Evolutionary conservation across 345 rosid species (phyloP).

Genomic region (Eucalyptus pumila): DNA sequence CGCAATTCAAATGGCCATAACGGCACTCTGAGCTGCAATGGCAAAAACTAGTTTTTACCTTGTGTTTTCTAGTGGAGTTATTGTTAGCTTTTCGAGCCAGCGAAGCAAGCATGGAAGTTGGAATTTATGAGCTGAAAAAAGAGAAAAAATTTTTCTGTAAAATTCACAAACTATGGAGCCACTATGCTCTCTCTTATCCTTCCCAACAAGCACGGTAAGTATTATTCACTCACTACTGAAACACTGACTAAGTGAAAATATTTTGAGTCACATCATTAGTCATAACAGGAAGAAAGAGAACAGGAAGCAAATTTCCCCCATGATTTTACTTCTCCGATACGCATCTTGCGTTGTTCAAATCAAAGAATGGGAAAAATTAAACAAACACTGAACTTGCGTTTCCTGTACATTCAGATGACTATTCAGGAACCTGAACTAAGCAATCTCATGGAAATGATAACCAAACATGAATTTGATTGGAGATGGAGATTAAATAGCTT

Average conservation of each 20-base stretch:
- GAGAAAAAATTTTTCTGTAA: constrained; percentile 22
- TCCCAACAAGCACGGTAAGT: constrained; percentile 47
- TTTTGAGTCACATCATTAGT: neutral
- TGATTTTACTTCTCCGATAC: neutral
- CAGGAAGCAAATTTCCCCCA: neutral
- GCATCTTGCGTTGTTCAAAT: neutral
- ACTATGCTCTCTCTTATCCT: constrained; percentile 38
- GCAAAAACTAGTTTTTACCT: neutral
- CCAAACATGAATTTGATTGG: neutral
- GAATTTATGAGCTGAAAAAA: constrained; percentile 22
- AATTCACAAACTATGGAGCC: constrained; percentile 59
- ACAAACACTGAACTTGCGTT: neutral
- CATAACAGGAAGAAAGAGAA: neutral
- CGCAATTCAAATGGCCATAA: neutral
- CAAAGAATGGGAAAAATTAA: neutral
- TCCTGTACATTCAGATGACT: neutral
- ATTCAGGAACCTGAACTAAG: neutral
- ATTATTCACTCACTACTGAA: neutral
- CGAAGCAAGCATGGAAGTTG: neutral
- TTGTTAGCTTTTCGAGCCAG: neutral
- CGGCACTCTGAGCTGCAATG: neutral
- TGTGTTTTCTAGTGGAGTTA: neutral
- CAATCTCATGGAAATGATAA: neutral
- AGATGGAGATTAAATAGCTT: neutral
- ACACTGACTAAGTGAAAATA: neutral